Evolutionary conservation across 2,329 filamentous ascomycete species (phyloP), one percentile per base, ranked within the genome.

Genomic region (Penicillium sp.): DNA sequence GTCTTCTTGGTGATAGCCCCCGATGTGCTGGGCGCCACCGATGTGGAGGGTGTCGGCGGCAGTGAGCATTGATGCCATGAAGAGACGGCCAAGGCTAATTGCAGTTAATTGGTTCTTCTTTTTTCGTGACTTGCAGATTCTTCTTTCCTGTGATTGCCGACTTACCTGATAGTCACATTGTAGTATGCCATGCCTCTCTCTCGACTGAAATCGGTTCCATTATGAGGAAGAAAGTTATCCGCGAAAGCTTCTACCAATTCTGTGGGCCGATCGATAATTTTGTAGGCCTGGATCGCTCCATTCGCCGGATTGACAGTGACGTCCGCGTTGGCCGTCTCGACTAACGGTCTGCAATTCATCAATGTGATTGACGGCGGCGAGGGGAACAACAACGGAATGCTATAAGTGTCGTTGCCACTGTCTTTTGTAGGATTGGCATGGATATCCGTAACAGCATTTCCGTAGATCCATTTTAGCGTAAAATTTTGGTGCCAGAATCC

Each of bases 141-240:
- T 22, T 22, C 19, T 22, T 22, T 22, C 19, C 19, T 22, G 19
- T 22, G 19, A 22, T 22, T 22, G 19, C 19, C 19, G 22, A 25
- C 57, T 58, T 5, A 67, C 65, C 65, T 67, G 19, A 65, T 5
- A 3, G 65, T 65, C 10, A 65, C 61, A 35, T 67, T 65, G 42
- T 22, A 22, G 19, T 22, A 22, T 22, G 19, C 19, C 19, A 22
- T 22, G 19, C 19, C 19, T 22, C 19, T 22, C 19, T 22, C 19
- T 22, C 19, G 19, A 22, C 19, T 22, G 19, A 22, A 22, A 22
- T 22, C 19, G 19, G 19, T 22, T 22, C 26, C 49, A n/a, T 65
- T 67, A 16, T 65, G 65, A 14, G 63, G 43, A 0, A 67, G 11
- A 33, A 62, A 67, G 19, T 62, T 65, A 30, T 67, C 63, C 0